phyloP scores from a whole-genome alignment of 1,284 basidiomycete genomes.

The Malassezia equina region DNA sequence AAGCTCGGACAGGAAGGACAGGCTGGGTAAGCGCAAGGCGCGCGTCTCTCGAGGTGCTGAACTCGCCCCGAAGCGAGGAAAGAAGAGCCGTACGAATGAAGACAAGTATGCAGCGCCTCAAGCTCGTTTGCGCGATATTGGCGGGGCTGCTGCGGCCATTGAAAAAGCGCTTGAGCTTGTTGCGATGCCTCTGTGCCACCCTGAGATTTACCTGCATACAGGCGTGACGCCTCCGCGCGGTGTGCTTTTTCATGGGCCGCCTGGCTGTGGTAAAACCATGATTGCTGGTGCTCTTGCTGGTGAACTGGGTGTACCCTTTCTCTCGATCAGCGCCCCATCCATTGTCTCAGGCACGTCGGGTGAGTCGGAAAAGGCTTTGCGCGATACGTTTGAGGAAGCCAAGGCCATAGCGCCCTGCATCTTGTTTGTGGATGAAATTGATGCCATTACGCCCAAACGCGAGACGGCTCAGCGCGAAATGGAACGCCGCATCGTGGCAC shows the following conservation, averaged over 20 bases:
- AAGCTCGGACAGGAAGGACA: constrained; percentile 10
- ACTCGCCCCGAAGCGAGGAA: constrained; percentile 15
- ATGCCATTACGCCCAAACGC: constrained; percentile 91
- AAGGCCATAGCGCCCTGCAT: constrained; percentile 41
- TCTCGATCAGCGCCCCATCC: constrained; percentile 82
- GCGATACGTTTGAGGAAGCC: constrained; percentile 75
- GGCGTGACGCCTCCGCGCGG: constrained; percentile 86
- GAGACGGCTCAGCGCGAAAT: constrained; percentile 87
- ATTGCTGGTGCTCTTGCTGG: constrained; percentile 64
- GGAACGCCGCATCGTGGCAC: constrained; percentile 92
- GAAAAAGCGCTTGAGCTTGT: constrained; percentile 92
- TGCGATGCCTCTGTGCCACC: constrained; percentile 85
- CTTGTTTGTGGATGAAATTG: constrained; percentile 68
- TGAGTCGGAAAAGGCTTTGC: constrained; percentile 86
- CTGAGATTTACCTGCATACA: constrained; percentile 85
- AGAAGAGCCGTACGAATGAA: constrained; percentile 19
- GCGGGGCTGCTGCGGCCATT: constrained; percentile 72
- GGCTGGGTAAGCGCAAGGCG: constrained; percentile 31
- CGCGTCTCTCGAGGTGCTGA: constrained; percentile 23
- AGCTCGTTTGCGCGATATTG: constrained; percentile 69
- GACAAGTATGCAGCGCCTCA: constrained; percentile 51
- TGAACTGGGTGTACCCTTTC: constrained; percentile 68
- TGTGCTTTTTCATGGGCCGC: constrained; percentile 88
- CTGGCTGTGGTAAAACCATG: constrained; percentile 78
- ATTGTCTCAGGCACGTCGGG: constrained; percentile 96